phyloP scores from a whole-genome alignment of 129 eudicot genomes.

The Chrysanthemum seticuspe region DNA sequence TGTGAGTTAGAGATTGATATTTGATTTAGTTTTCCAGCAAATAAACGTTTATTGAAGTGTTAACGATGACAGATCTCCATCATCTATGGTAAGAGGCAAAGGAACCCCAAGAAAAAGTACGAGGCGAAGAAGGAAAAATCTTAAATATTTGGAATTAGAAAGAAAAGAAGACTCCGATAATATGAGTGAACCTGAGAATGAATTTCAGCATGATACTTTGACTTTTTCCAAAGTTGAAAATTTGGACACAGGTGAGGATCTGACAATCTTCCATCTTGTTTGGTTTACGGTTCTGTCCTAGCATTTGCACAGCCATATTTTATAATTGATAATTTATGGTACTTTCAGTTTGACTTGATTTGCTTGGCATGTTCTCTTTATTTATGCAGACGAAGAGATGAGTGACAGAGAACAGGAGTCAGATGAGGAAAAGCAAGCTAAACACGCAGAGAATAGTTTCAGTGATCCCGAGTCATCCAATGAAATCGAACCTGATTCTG shows the following conservation, averaged over 20 bases:
- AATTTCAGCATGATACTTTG: slow-evolving; percentile 22
- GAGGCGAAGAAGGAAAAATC: slow-evolving; percentile 34
- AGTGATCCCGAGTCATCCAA: slow-evolving; percentile 39
- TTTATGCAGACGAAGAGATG: slow-evolving; percentile 38
- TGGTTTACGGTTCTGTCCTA: no score
- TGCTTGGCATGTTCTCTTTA: neutral
- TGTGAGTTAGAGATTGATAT: slow-evolving; percentile 45
- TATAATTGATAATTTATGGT: neutral
- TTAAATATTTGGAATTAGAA: slow-evolving; percentile 31
- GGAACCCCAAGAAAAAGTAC: slow-evolving; percentile 60
- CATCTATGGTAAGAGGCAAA: slow-evolving; percentile 54
- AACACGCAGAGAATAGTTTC: slow-evolving; percentile 37
- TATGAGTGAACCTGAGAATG: slow-evolving; percentile 29
- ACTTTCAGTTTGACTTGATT: neutral
- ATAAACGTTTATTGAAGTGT: slow-evolving; percentile 11
- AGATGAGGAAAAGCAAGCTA: neutral
- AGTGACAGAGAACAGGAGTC: slow-evolving; percentile 21
- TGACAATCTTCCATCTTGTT: neutral
- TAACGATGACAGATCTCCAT: slow-evolving; percentile 49
- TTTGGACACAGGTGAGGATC: slow-evolving; percentile 52
- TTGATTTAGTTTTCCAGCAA: slow-evolving; percentile 2
- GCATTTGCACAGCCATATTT: no score
- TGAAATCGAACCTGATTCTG: slow-evolving; percentile 33
- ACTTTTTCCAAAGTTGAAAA: slow-evolving; percentile 42
- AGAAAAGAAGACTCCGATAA: slow-evolving; percentile 31